A percentile compares a stretch with the other conserved stretches of the same genome.
phyloP scores from a whole-genome alignment of 805 yeast genomes.

The Brettanomyces sp. region DNA sequence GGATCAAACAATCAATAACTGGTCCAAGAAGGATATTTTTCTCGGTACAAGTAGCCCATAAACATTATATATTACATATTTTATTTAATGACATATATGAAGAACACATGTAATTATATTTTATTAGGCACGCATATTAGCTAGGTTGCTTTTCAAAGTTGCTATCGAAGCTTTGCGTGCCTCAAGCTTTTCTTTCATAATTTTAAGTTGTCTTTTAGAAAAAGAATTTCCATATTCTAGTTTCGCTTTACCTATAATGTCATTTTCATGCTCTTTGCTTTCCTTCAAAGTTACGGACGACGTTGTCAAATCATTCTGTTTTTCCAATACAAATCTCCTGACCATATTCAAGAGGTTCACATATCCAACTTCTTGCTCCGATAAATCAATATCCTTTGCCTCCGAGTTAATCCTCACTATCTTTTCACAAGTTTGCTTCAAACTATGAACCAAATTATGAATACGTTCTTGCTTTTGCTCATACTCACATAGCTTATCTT shows the following conservation, averaged over 20 bases:
- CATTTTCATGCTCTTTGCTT: slow-evolving; percentile 12
- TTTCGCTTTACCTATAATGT: slow-evolving; percentile 3
- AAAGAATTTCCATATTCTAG: slow-evolving; percentile 3
- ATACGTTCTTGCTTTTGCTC: slow-evolving; percentile 22
- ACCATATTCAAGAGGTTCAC: slow-evolving; percentile 17
- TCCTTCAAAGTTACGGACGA: slow-evolving; percentile 7
- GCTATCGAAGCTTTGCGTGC: slow-evolving; percentile 3
- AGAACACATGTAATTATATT: too few species aligned
- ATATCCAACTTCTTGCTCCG: slow-evolving; percentile 18
- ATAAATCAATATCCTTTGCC: slow-evolving; percentile 10
- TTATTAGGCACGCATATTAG: too few species aligned
- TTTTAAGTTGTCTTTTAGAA: slow-evolving; percentile 5
- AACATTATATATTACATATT: too few species aligned
- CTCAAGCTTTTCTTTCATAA: slow-evolving; percentile 13
- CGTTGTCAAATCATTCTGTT: slow-evolving; percentile 7
- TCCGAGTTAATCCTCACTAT: slow-evolving; percentile 4
- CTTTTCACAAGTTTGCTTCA: slow-evolving; percentile 5
- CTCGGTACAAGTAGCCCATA: too few species aligned
- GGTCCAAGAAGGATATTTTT: too few species aligned
- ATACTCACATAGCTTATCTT: slow-evolving; percentile 25
- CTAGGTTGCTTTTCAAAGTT: too few species aligned
- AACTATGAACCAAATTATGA: slow-evolving; percentile 10
- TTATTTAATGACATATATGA: too few species aligned
- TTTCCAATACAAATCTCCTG: slow-evolving; percentile 8
- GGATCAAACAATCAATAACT: too few species aligned